Base-by-base conservation (phyloP, 495 filamentous ascomycete species). In the Extremus antarcticus region DNA sequence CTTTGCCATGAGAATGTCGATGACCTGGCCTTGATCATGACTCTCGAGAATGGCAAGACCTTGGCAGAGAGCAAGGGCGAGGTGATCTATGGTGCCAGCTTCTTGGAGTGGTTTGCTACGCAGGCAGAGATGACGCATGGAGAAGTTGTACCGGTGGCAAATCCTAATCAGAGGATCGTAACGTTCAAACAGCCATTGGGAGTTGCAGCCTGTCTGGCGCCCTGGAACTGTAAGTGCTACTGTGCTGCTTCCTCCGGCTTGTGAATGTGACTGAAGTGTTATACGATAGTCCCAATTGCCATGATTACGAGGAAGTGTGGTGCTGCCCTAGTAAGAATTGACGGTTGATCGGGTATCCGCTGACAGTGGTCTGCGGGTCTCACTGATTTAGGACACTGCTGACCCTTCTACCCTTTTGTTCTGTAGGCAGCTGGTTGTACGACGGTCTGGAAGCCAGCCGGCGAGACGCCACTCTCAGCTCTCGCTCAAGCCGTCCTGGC, bases 261-360 rank as follows among this genome's bases (percentile, higher is more conserved):
- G n/a, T n/a, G n/a, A n/a, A n/a, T n/a, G n/a, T n/a, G n/a, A n/a
- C n/a, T n/a, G n/a, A n/a, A n/a, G n/a, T n/a, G n/a, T n/a, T n/a
- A n/a, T n/a, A n/a, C n/a, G n/a, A n/a, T n/a, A n/a, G n/a, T 94
- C 70, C 90, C 90, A 1, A 84, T 86, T 8, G 90, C 90, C 7
- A 95, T 95, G 90, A 85, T 94, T 60, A 91, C 90, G 2, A 73
- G 90, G 23, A 95, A 95, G 70, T 81, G 90, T 54, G 90, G 81
- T 1, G 87, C 90, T 2, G 90, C 90, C 22, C 73, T 95, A 52
- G n/a, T n/a, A n/a, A n/a, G n/a, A n/a, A n/a, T n/a, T n/a, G n/a
- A n/a, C n/a, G n/a, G n/a, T n/a, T n/a, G n/a, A n/a, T n/a, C n/a
- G n/a, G n/a, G n/a, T n/a, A n/a, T n/a, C n/a, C n/a, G n/a, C n/a